These are phyloP conservation scores for Candida tetrigidarum DNA, from an alignment of 1,139 yeast species.

Conservation along the genomic window DNA sequence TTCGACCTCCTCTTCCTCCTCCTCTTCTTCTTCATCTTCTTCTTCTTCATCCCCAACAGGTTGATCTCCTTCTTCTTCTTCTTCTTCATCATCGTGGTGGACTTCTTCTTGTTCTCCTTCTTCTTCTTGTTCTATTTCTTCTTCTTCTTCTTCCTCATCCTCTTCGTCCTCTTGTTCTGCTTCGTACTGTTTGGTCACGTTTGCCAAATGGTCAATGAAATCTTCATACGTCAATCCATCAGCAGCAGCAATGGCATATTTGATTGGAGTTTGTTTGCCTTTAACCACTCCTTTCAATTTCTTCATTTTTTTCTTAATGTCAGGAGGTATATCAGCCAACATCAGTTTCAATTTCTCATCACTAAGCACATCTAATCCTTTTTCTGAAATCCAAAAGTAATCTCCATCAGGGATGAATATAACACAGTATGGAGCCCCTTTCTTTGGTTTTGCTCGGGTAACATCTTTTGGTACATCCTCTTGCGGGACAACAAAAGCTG, in stretches of 20 bases:
- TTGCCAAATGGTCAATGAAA: slow-evolving; percentile 38
- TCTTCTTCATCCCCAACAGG: slow-evolving; percentile 34
- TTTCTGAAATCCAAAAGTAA: slow-evolving; percentile 50
- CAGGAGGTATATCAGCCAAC: slow-evolving; percentile 33
- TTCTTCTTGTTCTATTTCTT: background rate
- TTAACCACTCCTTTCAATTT: slow-evolving; percentile 21
- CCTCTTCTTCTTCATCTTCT: slow-evolving; percentile 32
- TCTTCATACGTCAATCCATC: slow-evolving; percentile 41
- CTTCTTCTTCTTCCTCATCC: slow-evolving; percentile 25
- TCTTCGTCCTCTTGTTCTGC: slow-evolving; percentile 35
- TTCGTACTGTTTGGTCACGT: slow-evolving; percentile 28
- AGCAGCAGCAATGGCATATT: slow-evolving; percentile 47
- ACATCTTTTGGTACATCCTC: slow-evolving; percentile 43
- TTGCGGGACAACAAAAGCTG: slow-evolving; percentile 50
- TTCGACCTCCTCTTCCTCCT: slow-evolving; percentile 18
- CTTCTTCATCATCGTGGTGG: background rate
- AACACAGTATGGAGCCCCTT: slow-evolving; percentile 44
- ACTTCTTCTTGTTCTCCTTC: slow-evolving; percentile 6
- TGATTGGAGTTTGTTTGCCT: slow-evolving; percentile 36
- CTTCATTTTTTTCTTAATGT: slow-evolving; percentile 18
- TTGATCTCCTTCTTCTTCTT: slow-evolving; percentile 21
- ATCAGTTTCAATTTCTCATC: slow-evolving; percentile 30
- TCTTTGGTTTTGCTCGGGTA: slow-evolving; percentile 45
- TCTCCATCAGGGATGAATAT: slow-evolving; percentile 55
- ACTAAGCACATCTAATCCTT: slow-evolving; percentile 38